Base-by-base conservation (phyloP, 805 yeast genomes). In the Pichia gijzeniarum region DNA sequence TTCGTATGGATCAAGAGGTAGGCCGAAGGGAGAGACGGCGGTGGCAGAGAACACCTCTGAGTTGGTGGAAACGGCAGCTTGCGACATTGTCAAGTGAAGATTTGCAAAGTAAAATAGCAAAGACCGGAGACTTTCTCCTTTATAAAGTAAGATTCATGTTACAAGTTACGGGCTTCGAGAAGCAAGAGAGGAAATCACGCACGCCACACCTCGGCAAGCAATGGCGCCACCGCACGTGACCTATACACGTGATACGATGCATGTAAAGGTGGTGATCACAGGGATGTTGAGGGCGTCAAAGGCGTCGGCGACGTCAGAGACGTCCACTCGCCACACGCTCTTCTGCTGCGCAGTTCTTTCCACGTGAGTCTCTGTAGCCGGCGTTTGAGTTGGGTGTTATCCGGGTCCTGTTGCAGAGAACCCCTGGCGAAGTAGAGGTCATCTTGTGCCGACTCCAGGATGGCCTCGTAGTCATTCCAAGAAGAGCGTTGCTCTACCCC, bases 1-100 rank as follows among this genome's bases (percentile, higher is more conserved):
- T 32, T 69, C 63, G 43, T 65, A 63, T 8, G 85, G 83, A 57
- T 80, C 83, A 18, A 73, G 65, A n/a, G 79, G 71, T 19, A 76
- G 54, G 8, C 85, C 87, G 60, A 81, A 82, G 8, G 88, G 87
- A 40, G 73, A 63, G 27, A 67, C 61, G 31, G 59, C 53, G 13
- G 71, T 65, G 18, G 73, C 71, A 25, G 71, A 63, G 12, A 71
- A 62, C 31, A 67, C 33, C 31, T 47, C 56, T 19, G 49, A 42
- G 20, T 41, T 40, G 5, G 44, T 35, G 20, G 50, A 41, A 13
- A n/a, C 37, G 3, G 27, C 50, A 25, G 47, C 39, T 8, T 43
- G 44, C 45, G 48, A 59, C 51, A 31, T 62, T 52, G 41, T 48
- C 28, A 10, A 25, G 10, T 25, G 28, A 25, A 6, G 28, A 25